Evolutionary conservation across 495 filamentous ascomycete genomes (phyloP).

Genomic region (Trichoderma gamsii): DNA sequence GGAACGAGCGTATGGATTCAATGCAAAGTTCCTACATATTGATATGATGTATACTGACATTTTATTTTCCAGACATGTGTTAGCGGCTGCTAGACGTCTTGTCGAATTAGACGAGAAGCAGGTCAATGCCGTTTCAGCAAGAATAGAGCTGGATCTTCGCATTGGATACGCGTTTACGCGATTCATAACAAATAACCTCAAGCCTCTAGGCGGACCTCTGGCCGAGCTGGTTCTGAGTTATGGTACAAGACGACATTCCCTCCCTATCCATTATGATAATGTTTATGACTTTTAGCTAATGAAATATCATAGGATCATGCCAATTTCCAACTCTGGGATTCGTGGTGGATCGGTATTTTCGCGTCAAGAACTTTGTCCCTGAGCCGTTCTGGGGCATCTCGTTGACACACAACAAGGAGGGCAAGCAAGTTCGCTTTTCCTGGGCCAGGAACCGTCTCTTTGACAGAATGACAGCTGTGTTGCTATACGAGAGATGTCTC

Average conservation of each 20-base stretch:
- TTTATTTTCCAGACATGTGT: constrained; percentile 57
- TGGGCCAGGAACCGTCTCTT: constrained; percentile 83
- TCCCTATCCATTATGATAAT: background rate
- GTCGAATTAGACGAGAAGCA: constrained; percentile 76
- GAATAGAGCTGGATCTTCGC: constrained; percentile 88
- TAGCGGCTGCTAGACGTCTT: constrained; percentile 73
- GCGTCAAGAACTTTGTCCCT: constrained; percentile 86
- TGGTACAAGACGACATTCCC: constrained; percentile 48
- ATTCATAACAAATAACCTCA: constrained; percentile 70
- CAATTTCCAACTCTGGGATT: constrained; percentile 97
- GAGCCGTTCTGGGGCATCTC: constrained; percentile 91
- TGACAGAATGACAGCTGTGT: constrained; percentile 71
- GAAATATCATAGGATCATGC: constrained; percentile 61
- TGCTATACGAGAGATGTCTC: constrained; percentile 83
- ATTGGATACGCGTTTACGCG: constrained; percentile 90
- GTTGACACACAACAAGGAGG: constrained; percentile 70
- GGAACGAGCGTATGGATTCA: constrained; percentile 64
- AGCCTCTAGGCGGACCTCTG: constrained; percentile 57
- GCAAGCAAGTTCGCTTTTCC: constrained; percentile 73
- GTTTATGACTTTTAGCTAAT: constrained; percentile 7
- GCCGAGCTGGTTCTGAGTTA: constrained; percentile 71
- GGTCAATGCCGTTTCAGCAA: constrained; percentile 78
- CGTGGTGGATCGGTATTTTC: constrained; percentile 90
- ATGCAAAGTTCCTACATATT: background rate
- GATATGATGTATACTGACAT: background rate